Conservation (phyloP, 169 alveolate genomes). For the Sarcocystis neurona region DNA sequence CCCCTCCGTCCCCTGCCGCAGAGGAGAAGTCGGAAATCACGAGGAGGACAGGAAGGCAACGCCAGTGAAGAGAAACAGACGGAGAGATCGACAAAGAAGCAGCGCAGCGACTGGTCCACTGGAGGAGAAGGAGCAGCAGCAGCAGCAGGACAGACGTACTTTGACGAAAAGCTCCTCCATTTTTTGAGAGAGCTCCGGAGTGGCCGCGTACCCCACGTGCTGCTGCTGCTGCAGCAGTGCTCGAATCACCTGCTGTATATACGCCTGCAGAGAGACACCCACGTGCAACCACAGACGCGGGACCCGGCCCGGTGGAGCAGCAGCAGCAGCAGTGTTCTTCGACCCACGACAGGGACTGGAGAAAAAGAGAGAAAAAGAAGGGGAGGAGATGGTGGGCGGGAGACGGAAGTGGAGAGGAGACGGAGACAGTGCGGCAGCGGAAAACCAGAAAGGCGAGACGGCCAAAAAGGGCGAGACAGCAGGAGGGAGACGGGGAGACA, state of each 20-base stretch:
- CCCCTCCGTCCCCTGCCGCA: no score
- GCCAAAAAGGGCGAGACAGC: no score
- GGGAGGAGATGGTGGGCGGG: no score
- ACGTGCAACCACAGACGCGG: not conserved
- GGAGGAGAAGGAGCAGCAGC: conserved; percentile 3
- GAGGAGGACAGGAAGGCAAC: no score
- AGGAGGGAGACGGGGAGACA: no score
- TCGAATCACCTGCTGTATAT: conserved; percentile 2
- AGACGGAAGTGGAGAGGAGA: no score
- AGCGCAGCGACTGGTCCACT: no score
- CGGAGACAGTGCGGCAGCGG: no score
- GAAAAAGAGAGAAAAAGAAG: no score
- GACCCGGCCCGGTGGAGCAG: not conserved
- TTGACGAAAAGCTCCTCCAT: conserved; percentile 43
- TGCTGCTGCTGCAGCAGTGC: conserved; percentile 42
- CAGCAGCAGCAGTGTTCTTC: not conserved
- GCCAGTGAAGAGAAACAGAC: not conserved
- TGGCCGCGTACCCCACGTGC: conserved; percentile 33
- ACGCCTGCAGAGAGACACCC: not conserved
- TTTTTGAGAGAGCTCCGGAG: conserved; percentile 11
- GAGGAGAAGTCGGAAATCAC: no score
- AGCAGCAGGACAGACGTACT: conserved; percentile 7
- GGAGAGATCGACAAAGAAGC: not conserved
- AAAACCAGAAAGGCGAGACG: no score
- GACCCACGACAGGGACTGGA: no score